phyloP scores from a whole-genome alignment of 345 rosid species.

The Crucihimalaya himalaica region DNA sequence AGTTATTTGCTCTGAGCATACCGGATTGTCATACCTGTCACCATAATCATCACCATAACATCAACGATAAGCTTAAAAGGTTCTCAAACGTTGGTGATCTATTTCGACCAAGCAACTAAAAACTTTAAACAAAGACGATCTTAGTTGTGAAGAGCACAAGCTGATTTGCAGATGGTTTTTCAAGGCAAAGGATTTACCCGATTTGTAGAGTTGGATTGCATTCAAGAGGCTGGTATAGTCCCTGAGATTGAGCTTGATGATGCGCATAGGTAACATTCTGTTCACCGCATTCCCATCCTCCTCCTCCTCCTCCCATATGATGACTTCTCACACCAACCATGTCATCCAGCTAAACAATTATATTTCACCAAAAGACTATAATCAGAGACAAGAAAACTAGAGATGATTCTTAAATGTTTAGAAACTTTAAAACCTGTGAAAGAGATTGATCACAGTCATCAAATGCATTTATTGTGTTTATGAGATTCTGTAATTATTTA shows the following conservation, averaged over 20 bases:
- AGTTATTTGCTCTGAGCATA: constrained; percentile 68
- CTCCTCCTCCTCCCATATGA: constrained; percentile 47
- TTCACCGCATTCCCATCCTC: constrained; percentile 67
- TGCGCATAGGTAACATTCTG: constrained; percentile 59
- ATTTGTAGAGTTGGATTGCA: constrained; percentile 96
- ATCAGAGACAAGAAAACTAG: constrained; percentile 15
- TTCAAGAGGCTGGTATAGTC: constrained; percentile 73
- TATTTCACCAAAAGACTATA: constrained; percentile 16
- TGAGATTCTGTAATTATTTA: neutral
- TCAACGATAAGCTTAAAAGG: neutral
- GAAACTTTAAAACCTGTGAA: neutral
- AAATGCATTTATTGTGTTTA: neutral
- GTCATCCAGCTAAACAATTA: constrained; percentile 65
- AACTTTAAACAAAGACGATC: neutral
- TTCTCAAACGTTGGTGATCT: neutral
- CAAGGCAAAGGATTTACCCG: constrained; percentile 52
- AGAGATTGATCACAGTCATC: constrained; percentile 2
- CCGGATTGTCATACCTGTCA: constrained; percentile 61
- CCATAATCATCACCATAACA: constrained; percentile 14
- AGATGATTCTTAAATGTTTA: neutral
- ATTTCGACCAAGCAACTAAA: constrained; percentile 5
- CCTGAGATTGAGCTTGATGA: constrained; percentile 72
- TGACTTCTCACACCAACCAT: constrained; percentile 60
- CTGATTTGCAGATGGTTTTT: neutral
- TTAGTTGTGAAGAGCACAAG: constrained; percentile 1